Conservation (phyloP, 2,329 filamentous ascomycete genomes). For the Alternaria brassicicola region DNA sequence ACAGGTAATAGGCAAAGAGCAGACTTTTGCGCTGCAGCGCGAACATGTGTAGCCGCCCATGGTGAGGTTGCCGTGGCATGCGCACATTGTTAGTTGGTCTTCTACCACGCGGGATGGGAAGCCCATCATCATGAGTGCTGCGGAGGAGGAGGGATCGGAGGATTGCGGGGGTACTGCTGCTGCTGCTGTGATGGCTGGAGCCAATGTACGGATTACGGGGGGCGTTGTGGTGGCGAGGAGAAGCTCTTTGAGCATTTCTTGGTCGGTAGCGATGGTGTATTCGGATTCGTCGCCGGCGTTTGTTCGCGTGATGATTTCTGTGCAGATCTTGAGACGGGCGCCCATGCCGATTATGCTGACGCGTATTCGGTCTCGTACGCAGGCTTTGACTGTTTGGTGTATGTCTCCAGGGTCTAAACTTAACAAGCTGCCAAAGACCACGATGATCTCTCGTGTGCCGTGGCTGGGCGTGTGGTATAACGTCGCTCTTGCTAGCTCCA, state of each 20-base stretch:
- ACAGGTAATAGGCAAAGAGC: slow-evolving; percentile 86
- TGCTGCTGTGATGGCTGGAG: slow-evolving; percentile 32
- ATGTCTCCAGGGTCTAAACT: slow-evolving; percentile 95
- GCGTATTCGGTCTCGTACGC: slow-evolving; percentile 82
- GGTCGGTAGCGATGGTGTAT: slow-evolving; percentile 86
- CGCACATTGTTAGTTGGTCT: slow-evolving; percentile 76
- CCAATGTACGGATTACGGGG: slow-evolving; percentile 73
- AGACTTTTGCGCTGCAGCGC: slow-evolving; percentile 86
- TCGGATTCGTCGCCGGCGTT: slow-evolving; percentile 77
- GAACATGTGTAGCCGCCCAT: slow-evolving; percentile 91
- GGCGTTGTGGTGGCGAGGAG: slow-evolving; percentile 88
- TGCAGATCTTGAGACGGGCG: slow-evolving; percentile 90
- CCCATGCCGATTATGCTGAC: slow-evolving; percentile 89
- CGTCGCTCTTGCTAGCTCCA: slow-evolving; percentile 91
- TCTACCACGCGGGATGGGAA: slow-evolving; percentile 88
- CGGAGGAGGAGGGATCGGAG: slow-evolving; percentile 48
- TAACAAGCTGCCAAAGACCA: slow-evolving; percentile 88
- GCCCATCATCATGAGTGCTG: slow-evolving; percentile 89
- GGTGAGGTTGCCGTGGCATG: slow-evolving; percentile 83
- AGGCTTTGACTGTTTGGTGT: slow-evolving; percentile 80
- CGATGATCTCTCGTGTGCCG: slow-evolving; percentile 88
- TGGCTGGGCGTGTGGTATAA: slow-evolving; percentile 94
- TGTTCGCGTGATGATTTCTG: slow-evolving; percentile 84
- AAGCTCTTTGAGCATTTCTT: slow-evolving; percentile 87
- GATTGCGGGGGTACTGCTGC: slow-evolving; percentile 38